Conservation (phyloP, 1,284 basidiomycete species). For the Heterobasidion parviporum region DNA sequence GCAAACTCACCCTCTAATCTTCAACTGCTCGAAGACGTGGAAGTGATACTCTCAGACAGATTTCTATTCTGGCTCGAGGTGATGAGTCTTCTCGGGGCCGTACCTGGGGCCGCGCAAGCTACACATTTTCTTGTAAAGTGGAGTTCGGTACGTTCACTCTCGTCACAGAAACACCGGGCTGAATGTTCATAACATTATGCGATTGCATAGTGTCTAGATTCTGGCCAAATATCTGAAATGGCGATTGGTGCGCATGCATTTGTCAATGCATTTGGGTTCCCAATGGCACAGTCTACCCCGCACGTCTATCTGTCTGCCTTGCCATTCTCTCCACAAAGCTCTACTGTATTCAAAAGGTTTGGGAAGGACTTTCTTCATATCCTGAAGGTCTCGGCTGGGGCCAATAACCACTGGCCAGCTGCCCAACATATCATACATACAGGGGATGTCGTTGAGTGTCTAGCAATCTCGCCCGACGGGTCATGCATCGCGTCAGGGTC, state of each 20-base stretch:
- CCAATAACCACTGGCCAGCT: neutral
- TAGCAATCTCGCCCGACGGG: conserved; percentile 1
- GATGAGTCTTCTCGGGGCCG: no score
- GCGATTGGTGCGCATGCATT: neutral
- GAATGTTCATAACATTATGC: neutral
- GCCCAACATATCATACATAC: neutral
- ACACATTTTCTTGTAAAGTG: no score
- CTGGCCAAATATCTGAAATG: neutral
- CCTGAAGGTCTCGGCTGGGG: neutral
- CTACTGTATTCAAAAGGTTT: neutral
- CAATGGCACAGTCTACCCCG: neutral
- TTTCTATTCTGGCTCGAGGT: neutral
- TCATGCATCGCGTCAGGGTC: neutral
- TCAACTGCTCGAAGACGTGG: neutral
- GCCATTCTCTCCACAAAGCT: neutral
- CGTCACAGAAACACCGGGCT: neutral
- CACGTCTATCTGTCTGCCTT: neutral
- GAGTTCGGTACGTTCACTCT: neutral
- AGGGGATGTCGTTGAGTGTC: neutral
- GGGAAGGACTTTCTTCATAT: neutral
- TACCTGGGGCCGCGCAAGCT: no score
- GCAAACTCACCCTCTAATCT: neutral
- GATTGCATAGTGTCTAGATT: neutral
- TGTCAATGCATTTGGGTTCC: neutral
- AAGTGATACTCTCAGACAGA: neutral